Percentiles rank a stretch among this genome's conserved stretches.
phyloP scores from a whole-genome alignment of 331 rosid genomes.

The Prunus yedoensis region DNA sequence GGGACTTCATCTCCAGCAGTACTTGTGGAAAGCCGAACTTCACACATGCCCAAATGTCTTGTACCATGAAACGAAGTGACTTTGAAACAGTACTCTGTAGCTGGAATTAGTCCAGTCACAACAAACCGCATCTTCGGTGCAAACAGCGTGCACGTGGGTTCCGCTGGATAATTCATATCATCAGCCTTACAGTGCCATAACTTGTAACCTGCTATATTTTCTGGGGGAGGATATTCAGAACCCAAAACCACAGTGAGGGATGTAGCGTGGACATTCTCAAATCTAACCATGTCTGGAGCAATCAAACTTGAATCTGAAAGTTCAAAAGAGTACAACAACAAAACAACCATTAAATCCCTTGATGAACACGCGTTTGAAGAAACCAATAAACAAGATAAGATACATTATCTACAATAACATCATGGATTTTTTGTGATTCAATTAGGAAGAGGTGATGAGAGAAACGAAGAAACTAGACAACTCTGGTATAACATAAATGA shows the following conservation, averaged over 20 bases:
- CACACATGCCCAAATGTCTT: conserved; percentile 40
- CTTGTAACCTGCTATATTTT: conserved; percentile 41
- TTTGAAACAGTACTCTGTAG: conserved; percentile 72
- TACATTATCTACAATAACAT: background rate
- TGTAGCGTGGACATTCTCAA: conserved; percentile 71
- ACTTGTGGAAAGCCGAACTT: conserved; percentile 63
- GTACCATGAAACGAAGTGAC: conserved; percentile 41
- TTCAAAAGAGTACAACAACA: conserved; percentile 20
- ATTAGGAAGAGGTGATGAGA: conserved; percentile 11
- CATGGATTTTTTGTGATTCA: background rate
- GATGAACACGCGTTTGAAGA: conserved; percentile 6
- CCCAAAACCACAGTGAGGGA: conserved; percentile 67
- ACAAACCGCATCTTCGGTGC: conserved; percentile 56
- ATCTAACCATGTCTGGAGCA: conserved; percentile 59
- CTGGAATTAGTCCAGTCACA: conserved; percentile 59
- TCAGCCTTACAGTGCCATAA: conserved; percentile 72
- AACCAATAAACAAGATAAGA: conserved; percentile 7
- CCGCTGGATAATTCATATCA: conserved; percentile 52
- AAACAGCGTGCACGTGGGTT: conserved; percentile 55
- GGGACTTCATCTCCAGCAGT: conserved; percentile 57
- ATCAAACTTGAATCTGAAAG: conserved; percentile 55
- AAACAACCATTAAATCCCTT: conserved; percentile 13
- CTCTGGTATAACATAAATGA: background rate
- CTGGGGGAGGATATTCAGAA: conserved; percentile 42
- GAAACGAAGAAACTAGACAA: background rate